Conservation (phyloP, 2,329 filamentous ascomycete genomes). For the Huntiella decipiens region DNA sequence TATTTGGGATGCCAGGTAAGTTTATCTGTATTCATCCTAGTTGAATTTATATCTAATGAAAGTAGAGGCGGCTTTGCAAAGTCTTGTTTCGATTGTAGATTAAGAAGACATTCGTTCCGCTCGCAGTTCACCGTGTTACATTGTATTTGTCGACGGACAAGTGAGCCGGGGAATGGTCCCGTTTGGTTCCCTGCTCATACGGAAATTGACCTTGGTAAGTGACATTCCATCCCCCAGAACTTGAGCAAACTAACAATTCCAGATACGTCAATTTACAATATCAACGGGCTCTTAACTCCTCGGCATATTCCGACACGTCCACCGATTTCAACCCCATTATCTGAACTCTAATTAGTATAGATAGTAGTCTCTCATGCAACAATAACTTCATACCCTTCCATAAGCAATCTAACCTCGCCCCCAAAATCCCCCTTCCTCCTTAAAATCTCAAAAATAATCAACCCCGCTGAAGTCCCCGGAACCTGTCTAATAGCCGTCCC, state of each 20-base stretch:
- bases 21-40: background rate
- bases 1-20: slow-evolving; percentile 9
- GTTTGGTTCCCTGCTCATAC: slow-evolving; percentile 11
- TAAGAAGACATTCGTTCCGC: slow-evolving; percentile 8
- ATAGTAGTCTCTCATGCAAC: slow-evolving; percentile 27
- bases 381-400: slow-evolving; percentile 54
- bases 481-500: slow-evolving; percentile 54
- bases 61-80: slow-evolving; percentile 8
- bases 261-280: slow-evolving; percentile 8
- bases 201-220: slow-evolving; percentile 10
- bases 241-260: background rate
- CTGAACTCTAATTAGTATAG: too few species aligned
- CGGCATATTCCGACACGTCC: slow-evolving; percentile 1
- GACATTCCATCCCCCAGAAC: too few species aligned
- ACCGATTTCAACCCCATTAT: background rate
- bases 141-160: slow-evolving; percentile 8
- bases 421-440: slow-evolving; percentile 45
- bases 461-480: slow-evolving; percentile 54
- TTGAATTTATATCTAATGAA: background rate
- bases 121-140: slow-evolving; percentile 9
- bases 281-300: slow-evolving; percentile 4
- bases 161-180: slow-evolving; percentile 2
- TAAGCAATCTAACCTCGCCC: slow-evolving; percentile 44
- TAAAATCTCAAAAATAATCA: slow-evolving; percentile 64
- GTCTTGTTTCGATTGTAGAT: slow-evolving; percentile 8